These are phyloP conservation scores for Ananas comosus DNA, from an alignment of 176 grass and related monocot species.

Conservation along the genomic window DNA sequence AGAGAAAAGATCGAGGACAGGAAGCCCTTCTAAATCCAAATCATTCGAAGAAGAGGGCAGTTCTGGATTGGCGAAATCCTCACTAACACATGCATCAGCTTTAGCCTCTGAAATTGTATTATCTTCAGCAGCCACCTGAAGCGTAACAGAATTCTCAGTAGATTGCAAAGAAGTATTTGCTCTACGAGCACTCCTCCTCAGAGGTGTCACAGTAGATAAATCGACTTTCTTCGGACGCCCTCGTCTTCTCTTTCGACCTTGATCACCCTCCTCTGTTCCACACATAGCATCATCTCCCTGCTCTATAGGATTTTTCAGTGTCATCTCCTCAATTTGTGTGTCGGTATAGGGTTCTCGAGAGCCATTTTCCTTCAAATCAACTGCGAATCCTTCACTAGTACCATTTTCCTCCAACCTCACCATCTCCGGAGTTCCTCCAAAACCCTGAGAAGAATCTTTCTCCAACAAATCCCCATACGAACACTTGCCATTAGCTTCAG, in stretches of 20 bases:
- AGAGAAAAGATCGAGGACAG: slow-evolving; percentile 69
- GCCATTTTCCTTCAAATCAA: not conserved
- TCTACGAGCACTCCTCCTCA: slow-evolving; percentile 69
- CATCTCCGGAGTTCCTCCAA: not conserved
- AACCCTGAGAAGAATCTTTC: not conserved
- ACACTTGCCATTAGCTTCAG: not conserved
- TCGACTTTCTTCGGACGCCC: slow-evolving; percentile 2
- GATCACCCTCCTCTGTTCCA: not conserved
- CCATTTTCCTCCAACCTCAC: slow-evolving; percentile 8
- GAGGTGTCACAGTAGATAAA: not conserved
- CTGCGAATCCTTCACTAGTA: not conserved
- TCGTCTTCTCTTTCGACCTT: slow-evolving; percentile 7
- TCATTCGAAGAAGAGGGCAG: slow-evolving; percentile 60
- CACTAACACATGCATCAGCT: slow-evolving; percentile 18
- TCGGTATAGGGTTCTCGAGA: not conserved
- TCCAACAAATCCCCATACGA: not conserved
- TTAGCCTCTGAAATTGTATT: slow-evolving; percentile 27
- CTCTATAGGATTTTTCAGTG: not conserved
- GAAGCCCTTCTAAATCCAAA: slow-evolving; percentile 55
- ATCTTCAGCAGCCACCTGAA: slow-evolving; percentile 12
- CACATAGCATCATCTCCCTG: not conserved
- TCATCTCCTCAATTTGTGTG: not conserved
- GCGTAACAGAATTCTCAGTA: not conserved
- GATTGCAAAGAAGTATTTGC: slow-evolving; percentile 32
- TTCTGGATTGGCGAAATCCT: slow-evolving; percentile 36